Evolutionary conservation across 768 basidiomycete genomes (phyloP), one percentile per base, ranked within the genome.

Genomic region (Tulasnella sp.): DNA sequence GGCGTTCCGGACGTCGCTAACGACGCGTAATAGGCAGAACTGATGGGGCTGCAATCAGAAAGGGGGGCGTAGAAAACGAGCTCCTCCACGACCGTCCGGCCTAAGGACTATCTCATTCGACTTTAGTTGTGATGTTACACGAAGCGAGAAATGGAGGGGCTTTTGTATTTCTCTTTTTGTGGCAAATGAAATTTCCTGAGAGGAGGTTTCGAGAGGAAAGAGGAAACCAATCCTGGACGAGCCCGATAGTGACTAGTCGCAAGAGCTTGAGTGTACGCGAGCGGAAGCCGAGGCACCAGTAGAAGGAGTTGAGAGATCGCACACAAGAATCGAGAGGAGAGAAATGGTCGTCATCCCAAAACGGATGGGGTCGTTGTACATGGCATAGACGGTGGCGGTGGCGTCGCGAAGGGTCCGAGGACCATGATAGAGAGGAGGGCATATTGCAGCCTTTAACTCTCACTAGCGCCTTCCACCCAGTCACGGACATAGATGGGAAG

Each of bases 211-310:
- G 61, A 67, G 29, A 18, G 7, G 29, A 13, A 20, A 26, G 61
- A 35, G 18, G 11, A 13, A 26, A 35, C 0, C 61, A 29, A 67
- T 67, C 32, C 61, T 29, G 29, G 61, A 10, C 10, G 61, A 67
- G 61, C 35, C 61, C n/a, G n/a, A n/a, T n/a, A n/a, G n/a, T n/a
- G 32, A 9, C 35, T 5, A 67, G 61, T 29, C 61, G 61, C 29
- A 35, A 35, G 61, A 67, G 61, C 61, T 67, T 67, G 61, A 67
- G 61, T 23, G n/a, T 51, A n/a, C 23, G 51, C n/a, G 51, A 67
- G 61, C 61, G 61, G 29, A 67, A 67, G 61, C 61, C 61, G 61
- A 35, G 61, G 61, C 61, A 16, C 61, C 29, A 35, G 29, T 29
- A 10, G 61, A 67, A 67, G 29, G 23, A n/a, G n/a, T 51, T 51